Evolutionary conservation across 2,329 filamentous ascomycete genomes (phyloP).

Genomic region (Penicillium corylophilum): DNA sequence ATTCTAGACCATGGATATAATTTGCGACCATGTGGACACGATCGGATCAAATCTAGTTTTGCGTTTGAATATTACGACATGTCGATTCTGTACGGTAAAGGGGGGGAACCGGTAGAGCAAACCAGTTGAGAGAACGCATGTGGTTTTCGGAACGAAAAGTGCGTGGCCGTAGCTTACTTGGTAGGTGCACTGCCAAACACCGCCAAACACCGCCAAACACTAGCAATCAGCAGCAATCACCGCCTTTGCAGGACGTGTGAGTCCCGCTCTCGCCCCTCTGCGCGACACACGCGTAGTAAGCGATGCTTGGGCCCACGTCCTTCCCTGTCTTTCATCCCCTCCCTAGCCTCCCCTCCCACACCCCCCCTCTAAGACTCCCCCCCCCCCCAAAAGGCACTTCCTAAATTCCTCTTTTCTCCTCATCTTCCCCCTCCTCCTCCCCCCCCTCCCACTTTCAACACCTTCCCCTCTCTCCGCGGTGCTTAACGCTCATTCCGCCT

Average conservation of each 20-base stretch:
- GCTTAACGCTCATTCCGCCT: slow-evolving; percentile 25
- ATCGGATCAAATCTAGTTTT: slow-evolving; percentile 15
- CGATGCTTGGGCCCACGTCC: slow-evolving; percentile 25
- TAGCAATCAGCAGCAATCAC: neutral
- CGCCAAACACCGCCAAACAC: neutral
- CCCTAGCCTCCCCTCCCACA: slow-evolving; percentile 2
- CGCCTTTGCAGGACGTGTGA: neutral
- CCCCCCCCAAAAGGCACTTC: slow-evolving; percentile 15
- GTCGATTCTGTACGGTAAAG: slow-evolving; percentile 23
- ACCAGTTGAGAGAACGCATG: slow-evolving; percentile 3
- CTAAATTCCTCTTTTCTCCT: slow-evolving; percentile 26
- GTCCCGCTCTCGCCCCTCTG: slow-evolving; percentile 22
- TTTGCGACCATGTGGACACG: slow-evolving; percentile 12
- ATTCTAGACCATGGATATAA: slow-evolving; percentile 6
- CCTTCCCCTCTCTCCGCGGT: slow-evolving; percentile 20
- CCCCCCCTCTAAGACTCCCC: slow-evolving; percentile 8
- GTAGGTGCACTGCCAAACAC: neutral
- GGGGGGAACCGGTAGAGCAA: slow-evolving; percentile 4
- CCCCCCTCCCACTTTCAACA: slow-evolving; percentile 20
- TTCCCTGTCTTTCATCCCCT: slow-evolving; percentile 14
- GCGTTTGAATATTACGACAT: slow-evolving; percentile 16
- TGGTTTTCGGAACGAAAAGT: slow-evolving; percentile 19
- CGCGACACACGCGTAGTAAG: slow-evolving; percentile 21
- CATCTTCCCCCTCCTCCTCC: slow-evolving; percentile 17
- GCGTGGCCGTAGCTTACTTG: slow-evolving; percentile 20